A percentile compares a stretch with the other conserved stretches of the same genome.
Evolutionary conservation across 2,329 filamentous ascomycete genomes (phyloP).

Genomic region (Aphanocladium album): DNA sequence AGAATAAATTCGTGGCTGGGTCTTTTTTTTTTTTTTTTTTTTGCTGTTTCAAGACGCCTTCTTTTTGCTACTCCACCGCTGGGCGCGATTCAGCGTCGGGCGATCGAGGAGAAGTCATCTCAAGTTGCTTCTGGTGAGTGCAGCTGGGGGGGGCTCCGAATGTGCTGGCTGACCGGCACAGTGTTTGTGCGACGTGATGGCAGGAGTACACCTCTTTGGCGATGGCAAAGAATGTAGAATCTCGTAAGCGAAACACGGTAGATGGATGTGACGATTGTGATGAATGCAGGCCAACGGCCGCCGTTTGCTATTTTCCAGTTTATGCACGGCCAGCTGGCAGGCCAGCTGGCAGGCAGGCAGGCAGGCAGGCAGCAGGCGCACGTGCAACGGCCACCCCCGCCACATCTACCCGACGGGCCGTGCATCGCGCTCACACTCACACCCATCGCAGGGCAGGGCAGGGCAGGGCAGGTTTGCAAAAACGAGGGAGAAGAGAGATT

Average conservation of each 20-base stretch:
- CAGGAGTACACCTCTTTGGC: not conserved
- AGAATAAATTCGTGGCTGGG: not conserved
- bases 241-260: not conserved
- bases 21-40: not conserved
- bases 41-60: not conserved
- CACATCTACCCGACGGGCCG: constrained; percentile 10
- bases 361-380: too few species aligned
- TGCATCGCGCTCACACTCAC: not conserved
- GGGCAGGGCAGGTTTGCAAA: too few species aligned
- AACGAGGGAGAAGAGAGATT: not conserved
- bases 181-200: not conserved
- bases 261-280: not conserved
- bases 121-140: not conserved
- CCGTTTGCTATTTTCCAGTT: not conserved
- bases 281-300: not conserved
- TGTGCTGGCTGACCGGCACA: not conserved
- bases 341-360: not conserved
- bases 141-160: not conserved
- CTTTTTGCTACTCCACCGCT: not conserved
- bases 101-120: not conserved
- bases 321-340: not conserved
- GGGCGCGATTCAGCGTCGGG: constrained; percentile 5
- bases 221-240: not conserved
- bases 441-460: not conserved
- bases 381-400: not conserved